Percentiles rank a stretch among this genome's conserved stretches.
Evolutionary conservation across 345 rosid species (phyloP).

Genomic region (Boechera stricta): DNA sequence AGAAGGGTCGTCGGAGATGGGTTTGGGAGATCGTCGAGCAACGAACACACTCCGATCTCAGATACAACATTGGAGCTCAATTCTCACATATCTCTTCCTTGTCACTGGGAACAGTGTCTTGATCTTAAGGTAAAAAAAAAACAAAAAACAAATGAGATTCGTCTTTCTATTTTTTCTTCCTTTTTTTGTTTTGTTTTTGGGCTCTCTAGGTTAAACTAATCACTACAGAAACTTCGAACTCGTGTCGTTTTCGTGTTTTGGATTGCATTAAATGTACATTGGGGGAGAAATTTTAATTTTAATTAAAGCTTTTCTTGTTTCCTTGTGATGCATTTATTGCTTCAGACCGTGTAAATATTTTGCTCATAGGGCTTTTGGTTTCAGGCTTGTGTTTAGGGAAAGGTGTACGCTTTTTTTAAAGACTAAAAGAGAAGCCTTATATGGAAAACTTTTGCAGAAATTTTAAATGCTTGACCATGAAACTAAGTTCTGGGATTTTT

Average conservation of each 20-base stretch:
- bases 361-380: conserved; percentile 34
- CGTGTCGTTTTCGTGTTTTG: conserved; percentile 47
- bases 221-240: conserved; percentile 42
- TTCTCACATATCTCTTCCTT: conserved; percentile 82
- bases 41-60: conserved; percentile 44
- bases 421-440: conserved; percentile 1
- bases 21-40: conserved; percentile 44
- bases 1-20: conserved; percentile 39
- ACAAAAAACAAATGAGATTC: conserved; percentile 11
- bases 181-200: not conserved
- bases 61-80: conserved; percentile 83
- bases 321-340: conserved; percentile 51
- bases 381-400: conserved; percentile 21
- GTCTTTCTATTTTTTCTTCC: not conserved
- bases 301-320: conserved; percentile 41
- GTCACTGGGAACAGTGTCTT: conserved; percentile 98
- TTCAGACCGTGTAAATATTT: conserved; percentile 26
- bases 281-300: not conserved
- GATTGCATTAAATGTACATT: conserved; percentile 62
- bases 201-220: conserved; percentile 37
- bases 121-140: conserved; percentile 70
- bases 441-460: conserved; percentile 4
- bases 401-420: not conserved
- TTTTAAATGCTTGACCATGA: not conserved
- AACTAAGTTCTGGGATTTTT: conserved; percentile 7